These are phyloP conservation scores for Stentor coeruleus DNA, from an alignment of 73 alveolate species.

Conservation along the genomic window DNA sequence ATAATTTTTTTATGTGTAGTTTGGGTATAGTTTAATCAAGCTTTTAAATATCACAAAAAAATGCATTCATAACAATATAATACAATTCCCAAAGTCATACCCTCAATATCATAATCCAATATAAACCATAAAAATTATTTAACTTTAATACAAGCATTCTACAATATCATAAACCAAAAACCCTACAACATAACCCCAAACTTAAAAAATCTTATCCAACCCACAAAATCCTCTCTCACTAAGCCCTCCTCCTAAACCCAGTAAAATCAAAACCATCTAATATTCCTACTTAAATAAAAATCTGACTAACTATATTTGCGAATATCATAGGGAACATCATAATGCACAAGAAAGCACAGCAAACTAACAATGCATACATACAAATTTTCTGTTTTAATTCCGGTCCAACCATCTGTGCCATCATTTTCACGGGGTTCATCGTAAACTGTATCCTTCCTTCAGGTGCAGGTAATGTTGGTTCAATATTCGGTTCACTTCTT, in stretches of 20 bases:
- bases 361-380: constrained; percentile 35
- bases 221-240: not conserved
- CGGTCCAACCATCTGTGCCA: constrained; percentile 78
- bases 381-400: constrained; percentile 68
- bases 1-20: no score
- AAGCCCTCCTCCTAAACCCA: constrained; percentile 1
- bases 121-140: no score
- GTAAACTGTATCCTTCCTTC: constrained; percentile 72
- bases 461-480: constrained; percentile 84
- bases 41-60: no score
- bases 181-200: no score
- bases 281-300: not conserved
- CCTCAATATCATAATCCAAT: no score
- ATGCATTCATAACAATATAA: no score
- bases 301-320: not conserved
- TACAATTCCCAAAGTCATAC: no score
- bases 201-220: not conserved
- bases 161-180: no score
- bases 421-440: constrained; percentile 71
- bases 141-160: no score
- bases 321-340: constrained; percentile 38
- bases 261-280: no score
- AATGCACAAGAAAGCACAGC: constrained; percentile 34
- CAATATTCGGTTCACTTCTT: constrained; percentile 75
- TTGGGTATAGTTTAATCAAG: no score